Evolutionary conservation across 2,329 filamentous ascomycete species (phyloP), one percentile per base, ranked within the genome.

Genomic region (Pseudocercospora pini-densiflorae): DNA sequence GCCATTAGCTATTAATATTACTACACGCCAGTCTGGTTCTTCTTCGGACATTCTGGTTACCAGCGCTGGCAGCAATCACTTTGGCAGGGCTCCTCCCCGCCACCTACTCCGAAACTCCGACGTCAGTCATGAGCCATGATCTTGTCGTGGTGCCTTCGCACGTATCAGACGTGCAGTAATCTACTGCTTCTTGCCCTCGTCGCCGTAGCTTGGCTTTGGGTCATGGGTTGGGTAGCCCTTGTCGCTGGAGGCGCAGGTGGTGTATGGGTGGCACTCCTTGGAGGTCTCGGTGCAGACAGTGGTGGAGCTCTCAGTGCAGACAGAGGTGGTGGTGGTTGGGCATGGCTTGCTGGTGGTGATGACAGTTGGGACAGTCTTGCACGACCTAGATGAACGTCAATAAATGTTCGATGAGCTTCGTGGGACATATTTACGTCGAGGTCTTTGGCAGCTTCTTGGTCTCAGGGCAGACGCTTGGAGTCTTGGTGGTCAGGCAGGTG

Each of bases 201-300:
- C 51, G 51, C 29, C 54, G 62, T 63, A 60, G 9, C 57, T 60
- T 36, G 64, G 60, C 64, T 66, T 53, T 31, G 63, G 45, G 14
- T 40, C 57, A 21, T 58, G 59, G 51, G 60, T 60, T 55, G 64
- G 60, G 64, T 66, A 66, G 64, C 59, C 58, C 14, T 51, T 33
- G 33, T 66, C 36, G 5, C 36, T 66, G 16, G 24, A 29, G 24
- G 53, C 40, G 64, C 64, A 66, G 16, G 27, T 49, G 23, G 51
- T 62, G 14, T 33, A 47, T 23, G 55, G 60, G 29, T 64, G 19
- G 64, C 67, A 69, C 49, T 65, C 51, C 49, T 53, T 62, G 21
- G 64, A 60, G 23, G 59, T 69, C 45, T 64, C 59, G 57, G 64
- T 69, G 64, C 67, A 69, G 49, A 69, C 60, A 21, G 64, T 60